Evolutionary conservation across 306 rosid genomes (phyloP).

Genomic region (Lathyrus oleraceus): DNA sequence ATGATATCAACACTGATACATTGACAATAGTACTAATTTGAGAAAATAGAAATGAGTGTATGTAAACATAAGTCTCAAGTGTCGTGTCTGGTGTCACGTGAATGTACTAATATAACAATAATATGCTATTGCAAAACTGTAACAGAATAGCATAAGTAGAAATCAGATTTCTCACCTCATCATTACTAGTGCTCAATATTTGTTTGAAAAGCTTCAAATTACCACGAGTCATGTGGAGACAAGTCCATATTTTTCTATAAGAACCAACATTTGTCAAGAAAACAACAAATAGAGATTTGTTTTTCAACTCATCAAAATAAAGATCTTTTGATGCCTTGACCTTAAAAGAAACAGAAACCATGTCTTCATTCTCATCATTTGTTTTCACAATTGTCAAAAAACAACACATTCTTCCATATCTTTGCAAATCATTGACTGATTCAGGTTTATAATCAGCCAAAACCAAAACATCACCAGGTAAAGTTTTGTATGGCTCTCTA

Average conservation of each 20-base stretch:
- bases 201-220: conserved; percentile 40
- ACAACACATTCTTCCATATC: conserved; percentile 50
- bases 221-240: conserved; percentile 40
- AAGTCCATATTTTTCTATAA: conserved; percentile 51
- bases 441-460: conserved; percentile 57
- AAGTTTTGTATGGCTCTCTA: conserved; percentile 55
- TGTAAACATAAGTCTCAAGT: no score
- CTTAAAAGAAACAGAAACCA: conserved; percentile 36
- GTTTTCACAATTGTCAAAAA: conserved; percentile 39
- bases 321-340: conserved; percentile 46
- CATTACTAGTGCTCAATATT: conserved; percentile 29
- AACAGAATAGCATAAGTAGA: no score
- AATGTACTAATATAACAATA: no score
- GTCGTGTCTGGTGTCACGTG: no score
- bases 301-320: background rate
- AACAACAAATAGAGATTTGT: conserved; percentile 38
- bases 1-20: no score
- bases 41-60: no score
- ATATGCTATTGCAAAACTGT: no score
- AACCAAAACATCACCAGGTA: conserved; percentile 64
- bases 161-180: conserved; percentile 43
- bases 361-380: conserved; percentile 30
- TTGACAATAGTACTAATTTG: no score
- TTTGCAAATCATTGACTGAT: conserved; percentile 42
- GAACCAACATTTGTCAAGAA: conserved; percentile 51